These are phyloP conservation scores for Fistulifera pelliculosa DNA, from an alignment of 108 stramenopile species.

Conservation along the genomic window DNA sequence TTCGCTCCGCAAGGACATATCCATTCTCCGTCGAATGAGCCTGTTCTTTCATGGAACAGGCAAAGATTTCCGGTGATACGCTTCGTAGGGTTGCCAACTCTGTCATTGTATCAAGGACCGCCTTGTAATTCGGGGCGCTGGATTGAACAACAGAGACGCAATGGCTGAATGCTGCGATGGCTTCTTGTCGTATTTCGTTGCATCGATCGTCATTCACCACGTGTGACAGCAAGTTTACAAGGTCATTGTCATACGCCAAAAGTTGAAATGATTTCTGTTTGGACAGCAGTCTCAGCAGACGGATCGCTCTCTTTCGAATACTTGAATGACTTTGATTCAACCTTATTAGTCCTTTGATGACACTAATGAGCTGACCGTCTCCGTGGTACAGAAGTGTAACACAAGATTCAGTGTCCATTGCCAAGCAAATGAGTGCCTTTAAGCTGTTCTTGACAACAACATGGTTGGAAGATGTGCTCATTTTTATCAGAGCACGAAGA, in stretches of 20 bases:
- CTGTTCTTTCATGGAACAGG: conserved; percentile 31
- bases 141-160: conserved; percentile 21
- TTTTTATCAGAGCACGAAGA: conserved; percentile 16
- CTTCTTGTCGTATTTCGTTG: conserved; percentile 33
- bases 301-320: conserved; percentile 30
- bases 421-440: conserved; percentile 24
- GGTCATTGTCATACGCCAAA: conserved; percentile 11
- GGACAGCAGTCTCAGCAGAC: conserved; percentile 22
- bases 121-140: conserved; percentile 25
- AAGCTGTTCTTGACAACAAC: conserved; percentile 22
- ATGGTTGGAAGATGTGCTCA: conserved; percentile 9
- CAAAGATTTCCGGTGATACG: conserved; percentile 12
- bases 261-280: conserved; percentile 15
- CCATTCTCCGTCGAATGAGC: conserved; percentile 24
- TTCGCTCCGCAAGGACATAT: conserved; percentile 10
- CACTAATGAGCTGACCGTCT: conserved; percentile 29
- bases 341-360: conserved; percentile 17
- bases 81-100: conserved; percentile 10
- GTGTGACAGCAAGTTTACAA: conserved; percentile 26
- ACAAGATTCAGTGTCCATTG: conserved; percentile 29
- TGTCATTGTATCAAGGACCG: conserved; percentile 22
- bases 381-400: conserved; percentile 32
- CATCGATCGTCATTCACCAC: conserved; percentile 21
- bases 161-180: conserved; percentile 30
- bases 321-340: conserved; percentile 11